These are phyloP conservation scores for Monosporozyma siamensis DNA, from an alignment of 805 yeast genomes.

Conservation along the genomic window DNA sequence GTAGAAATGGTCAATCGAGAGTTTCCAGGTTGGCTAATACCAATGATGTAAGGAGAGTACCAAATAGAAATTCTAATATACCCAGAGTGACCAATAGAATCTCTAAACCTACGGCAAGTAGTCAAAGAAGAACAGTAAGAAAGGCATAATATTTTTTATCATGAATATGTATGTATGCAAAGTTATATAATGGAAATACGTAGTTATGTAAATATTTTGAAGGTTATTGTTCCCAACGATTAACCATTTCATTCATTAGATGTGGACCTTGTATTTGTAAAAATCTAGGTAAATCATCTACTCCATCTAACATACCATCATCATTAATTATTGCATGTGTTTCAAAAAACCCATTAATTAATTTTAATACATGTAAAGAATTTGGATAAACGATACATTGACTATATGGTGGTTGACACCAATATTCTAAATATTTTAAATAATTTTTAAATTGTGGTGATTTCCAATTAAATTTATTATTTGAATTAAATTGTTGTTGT, in stretches of 20 bases:
- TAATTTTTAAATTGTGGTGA: constrained; percentile 59
- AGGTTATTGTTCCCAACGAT: constrained; percentile 46
- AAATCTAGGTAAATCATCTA: constrained; percentile 45
- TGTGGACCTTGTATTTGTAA: constrained; percentile 32
- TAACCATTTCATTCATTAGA: constrained; percentile 65
- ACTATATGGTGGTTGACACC: constrained; percentile 66
- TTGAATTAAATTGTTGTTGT: constrained; percentile 44
- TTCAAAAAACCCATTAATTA: constrained; percentile 34
- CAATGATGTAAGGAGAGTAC: background rate
- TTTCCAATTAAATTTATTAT: constrained; percentile 39
- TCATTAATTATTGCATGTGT: constrained; percentile 32
- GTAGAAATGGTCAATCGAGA: background rate
- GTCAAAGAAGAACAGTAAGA: constrained; percentile 22
- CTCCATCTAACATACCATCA: constrained; percentile 36
- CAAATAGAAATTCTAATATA: constrained; percentile 10
- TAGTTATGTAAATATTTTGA: background rate
- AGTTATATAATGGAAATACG: too few relatives aligned
- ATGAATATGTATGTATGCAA: background rate
- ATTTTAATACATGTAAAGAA: constrained; percentile 68
- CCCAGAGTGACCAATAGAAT: constrained; percentile 18
- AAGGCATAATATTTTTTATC: constrained; percentile 4
- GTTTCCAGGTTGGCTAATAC: background rate
- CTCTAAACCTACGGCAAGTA: constrained; percentile 20
- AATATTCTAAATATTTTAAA: constrained; percentile 72
- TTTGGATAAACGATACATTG: constrained; percentile 57